These are phyloP conservation scores for Epichloe uncinata DNA, from an alignment of 2,329 filamentous ascomycete species.

Conservation along the genomic window DNA sequence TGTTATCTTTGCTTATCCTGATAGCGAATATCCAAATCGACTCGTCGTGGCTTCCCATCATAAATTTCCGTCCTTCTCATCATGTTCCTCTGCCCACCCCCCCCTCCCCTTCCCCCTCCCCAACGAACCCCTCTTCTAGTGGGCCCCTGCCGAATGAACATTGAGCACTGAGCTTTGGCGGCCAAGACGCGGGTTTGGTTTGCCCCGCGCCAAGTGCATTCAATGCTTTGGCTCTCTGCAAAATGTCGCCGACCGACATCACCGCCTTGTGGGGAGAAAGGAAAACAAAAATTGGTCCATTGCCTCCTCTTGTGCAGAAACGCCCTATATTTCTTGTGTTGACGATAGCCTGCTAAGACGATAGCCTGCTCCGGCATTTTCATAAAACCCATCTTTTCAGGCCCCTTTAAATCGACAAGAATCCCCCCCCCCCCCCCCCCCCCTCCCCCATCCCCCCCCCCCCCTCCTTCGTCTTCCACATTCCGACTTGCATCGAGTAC, in stretches of 20 bases:
- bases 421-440: no score
- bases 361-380: neutral
- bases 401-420: neutral
- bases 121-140: neutral
- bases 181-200: neutral
- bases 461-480: neutral
- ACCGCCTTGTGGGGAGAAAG: neutral
- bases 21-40: neutral
- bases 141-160: neutral
- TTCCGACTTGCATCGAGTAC: neutral
- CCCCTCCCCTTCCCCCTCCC: no score
- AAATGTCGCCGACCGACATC: neutral
- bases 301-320: neutral
- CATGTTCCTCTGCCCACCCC: neutral
- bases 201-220: neutral
- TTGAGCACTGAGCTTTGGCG: neutral
- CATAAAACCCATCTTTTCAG: neutral
- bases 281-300: neutral
- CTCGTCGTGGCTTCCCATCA: neutral
- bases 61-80: no score
- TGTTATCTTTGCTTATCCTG: neutral
- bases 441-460: no score
- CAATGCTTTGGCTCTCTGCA: neutral
- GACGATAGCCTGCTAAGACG: neutral
- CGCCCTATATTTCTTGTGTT: neutral